These are phyloP conservation scores for Penicillium coffeae DNA, from an alignment of 495 filamentous ascomycete species.

Conservation along the genomic window DNA sequence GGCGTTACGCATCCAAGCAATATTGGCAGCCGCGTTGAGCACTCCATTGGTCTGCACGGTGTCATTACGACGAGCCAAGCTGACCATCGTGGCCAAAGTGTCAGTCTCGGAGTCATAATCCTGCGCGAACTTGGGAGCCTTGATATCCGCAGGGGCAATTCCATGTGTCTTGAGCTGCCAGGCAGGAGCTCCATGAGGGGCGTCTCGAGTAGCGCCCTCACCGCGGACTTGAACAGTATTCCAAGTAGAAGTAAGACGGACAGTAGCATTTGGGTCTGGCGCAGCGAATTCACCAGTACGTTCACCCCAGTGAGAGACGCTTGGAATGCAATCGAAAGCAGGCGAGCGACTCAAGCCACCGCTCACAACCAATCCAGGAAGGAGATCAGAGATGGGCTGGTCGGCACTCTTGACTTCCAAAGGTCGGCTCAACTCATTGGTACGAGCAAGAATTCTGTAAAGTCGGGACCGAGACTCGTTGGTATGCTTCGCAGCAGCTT, in stretches of 20 bases:
- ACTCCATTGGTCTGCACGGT: slow-evolving; percentile 2
- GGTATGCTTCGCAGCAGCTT: slow-evolving; percentile 6
- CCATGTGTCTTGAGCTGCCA: slow-evolving; percentile 8
- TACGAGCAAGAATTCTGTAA: slow-evolving; percentile 9
- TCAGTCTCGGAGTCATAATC: slow-evolving; percentile 4
- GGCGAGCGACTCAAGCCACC: slow-evolving; percentile 12
- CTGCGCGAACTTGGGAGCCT: slow-evolving; percentile 2
- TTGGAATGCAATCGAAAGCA: slow-evolving; percentile 9
- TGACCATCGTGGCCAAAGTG: slow-evolving; percentile 7
- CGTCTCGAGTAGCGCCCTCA: slow-evolving; percentile 2
- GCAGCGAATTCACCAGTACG: slow-evolving; percentile 6
- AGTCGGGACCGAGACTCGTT: slow-evolving; percentile 2
- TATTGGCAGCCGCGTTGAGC: slow-evolving; percentile 2
- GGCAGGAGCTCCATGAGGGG: slow-evolving; percentile 6
- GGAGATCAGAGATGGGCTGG: slow-evolving; percentile 9
- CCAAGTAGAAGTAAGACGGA: slow-evolving; percentile 7
- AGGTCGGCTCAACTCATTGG: slow-evolving; percentile 9
- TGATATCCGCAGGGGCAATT: slow-evolving; percentile 2
- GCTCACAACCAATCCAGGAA: slow-evolving; percentile 6
- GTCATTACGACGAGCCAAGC: slow-evolving; percentile 6
- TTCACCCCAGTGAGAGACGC: slow-evolving; percentile 9
- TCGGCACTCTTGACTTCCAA: slow-evolving; percentile 2
- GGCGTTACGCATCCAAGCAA: slow-evolving; percentile 8
- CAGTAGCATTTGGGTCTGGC: slow-evolving; percentile 5
- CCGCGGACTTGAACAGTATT: slow-evolving; percentile 9